phyloP scores from a whole-genome alignment of 2,329 filamentous ascomycete species.

The Pseudocercospora musae region DNA sequence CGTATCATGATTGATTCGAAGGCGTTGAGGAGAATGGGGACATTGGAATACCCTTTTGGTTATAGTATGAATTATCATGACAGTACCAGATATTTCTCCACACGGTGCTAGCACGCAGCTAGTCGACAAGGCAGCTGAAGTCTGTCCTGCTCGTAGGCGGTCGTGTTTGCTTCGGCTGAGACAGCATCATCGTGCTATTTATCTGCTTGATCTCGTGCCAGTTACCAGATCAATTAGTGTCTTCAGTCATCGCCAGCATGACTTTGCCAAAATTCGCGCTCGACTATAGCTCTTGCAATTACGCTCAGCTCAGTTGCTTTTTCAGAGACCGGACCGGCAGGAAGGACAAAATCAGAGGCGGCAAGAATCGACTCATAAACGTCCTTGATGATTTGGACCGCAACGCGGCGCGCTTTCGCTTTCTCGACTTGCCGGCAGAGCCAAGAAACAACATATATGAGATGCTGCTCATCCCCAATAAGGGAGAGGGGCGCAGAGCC shows the following conservation, averaged over 20 bases:
- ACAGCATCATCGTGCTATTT: no score
- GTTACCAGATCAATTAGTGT: no score
- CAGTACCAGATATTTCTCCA: no score
- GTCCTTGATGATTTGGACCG: not conserved
- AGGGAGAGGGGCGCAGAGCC: not conserved
- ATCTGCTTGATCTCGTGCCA: no score
- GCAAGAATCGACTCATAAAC: not conserved
- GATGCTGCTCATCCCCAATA: not conserved
- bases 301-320: not conserved
- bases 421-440: not conserved
- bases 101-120: no score
- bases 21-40: not conserved
- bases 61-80: not conserved
- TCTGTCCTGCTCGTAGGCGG: no score
- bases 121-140: no score
- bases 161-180: no score
- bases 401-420: not conserved
- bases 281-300: not conserved
- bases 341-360: not conserved
- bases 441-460: not conserved
- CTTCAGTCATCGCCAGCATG: not conserved
- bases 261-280: not conserved
- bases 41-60: not conserved
- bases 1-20: not conserved
- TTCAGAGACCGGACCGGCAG: not conserved